These are phyloP conservation scores for Naganishia onofrii DNA, from an alignment of 768 basidiomycete species.

Conservation along the genomic window DNA sequence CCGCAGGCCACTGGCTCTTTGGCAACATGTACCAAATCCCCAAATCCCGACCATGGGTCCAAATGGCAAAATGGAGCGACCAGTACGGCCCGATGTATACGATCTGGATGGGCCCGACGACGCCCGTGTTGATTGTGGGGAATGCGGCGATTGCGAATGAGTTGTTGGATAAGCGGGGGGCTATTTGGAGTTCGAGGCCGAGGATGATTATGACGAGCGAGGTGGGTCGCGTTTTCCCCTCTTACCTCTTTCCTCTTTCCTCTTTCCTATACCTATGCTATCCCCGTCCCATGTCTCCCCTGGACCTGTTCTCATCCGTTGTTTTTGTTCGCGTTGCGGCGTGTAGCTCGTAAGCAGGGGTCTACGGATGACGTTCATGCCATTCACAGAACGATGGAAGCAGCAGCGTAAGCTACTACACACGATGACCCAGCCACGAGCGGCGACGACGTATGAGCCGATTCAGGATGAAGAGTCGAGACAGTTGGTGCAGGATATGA, in stretches of 20 bases:
- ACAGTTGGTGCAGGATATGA: constrained; percentile 35
- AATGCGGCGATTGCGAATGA: constrained; percentile 35
- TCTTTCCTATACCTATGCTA: not conserved
- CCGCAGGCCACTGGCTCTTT: constrained; percentile 26
- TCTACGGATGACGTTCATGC: constrained; percentile 40
- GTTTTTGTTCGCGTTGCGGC: no score
- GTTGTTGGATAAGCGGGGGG: constrained; percentile 38
- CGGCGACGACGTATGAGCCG: constrained; percentile 37
- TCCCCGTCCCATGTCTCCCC: no score
- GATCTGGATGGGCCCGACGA: constrained; percentile 32
- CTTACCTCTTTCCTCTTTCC: no score
- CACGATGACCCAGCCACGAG: constrained; percentile 34
- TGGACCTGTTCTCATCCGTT: no score
- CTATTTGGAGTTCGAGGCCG: constrained; percentile 37
- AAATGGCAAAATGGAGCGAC: constrained; percentile 37
- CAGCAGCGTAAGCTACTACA: constrained; percentile 35
- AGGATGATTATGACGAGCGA: constrained; percentile 36
- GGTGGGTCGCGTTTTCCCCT: not conserved
- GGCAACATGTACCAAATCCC: constrained; percentile 39
- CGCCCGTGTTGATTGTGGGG: constrained; percentile 37
- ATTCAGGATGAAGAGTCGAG: constrained; percentile 38
- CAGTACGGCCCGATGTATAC: constrained; percentile 39
- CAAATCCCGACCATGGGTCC: constrained; percentile 37
- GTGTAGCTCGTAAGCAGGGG: constrained; percentile 19
- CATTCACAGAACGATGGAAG: constrained; percentile 37